A percentile compares a stretch with the other conserved stretches of the same genome.
These are phyloP conservation scores for Dendrobium chrysotoxum DNA, from an alignment of 106 monocot genomes.

Conservation along the genomic window DNA sequence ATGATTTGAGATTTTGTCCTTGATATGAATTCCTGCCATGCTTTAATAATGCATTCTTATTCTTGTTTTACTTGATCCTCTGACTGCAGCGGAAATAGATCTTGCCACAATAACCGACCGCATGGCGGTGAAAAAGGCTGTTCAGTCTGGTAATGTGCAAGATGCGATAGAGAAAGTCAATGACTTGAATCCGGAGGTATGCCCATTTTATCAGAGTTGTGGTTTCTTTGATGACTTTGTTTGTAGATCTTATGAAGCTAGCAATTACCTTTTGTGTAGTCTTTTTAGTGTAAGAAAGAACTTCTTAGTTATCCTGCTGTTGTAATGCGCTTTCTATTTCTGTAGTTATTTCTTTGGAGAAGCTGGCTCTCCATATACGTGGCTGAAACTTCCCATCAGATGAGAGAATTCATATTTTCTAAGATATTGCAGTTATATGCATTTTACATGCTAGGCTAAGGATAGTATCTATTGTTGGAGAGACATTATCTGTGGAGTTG, in stretches of 20 bases:
- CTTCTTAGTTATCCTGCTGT: too few species aligned
- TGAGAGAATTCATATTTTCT: neutral
- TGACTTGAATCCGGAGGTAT: slow-evolving; percentile 88
- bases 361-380: neutral
- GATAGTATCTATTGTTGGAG: neutral
- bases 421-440: neutral
- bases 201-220: neutral
- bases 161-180: slow-evolving; percentile 97
- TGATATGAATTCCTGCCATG: neutral
- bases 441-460: neutral
- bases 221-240: neutral
- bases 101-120: slow-evolving; percentile 84
- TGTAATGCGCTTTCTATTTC: too few species aligned
- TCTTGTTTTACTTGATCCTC: slow-evolving; percentile 2
- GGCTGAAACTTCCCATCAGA: neutral
- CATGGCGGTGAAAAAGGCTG: slow-evolving; percentile 92
- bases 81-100: slow-evolving; percentile 83
- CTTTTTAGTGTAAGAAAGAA: neutral
- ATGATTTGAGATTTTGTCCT: neutral
- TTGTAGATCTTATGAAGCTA: neutral
- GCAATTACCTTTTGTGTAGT: neutral
- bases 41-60: neutral
- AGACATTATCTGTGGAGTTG: neutral
- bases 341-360: neutral
- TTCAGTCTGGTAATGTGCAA: slow-evolving; percentile 83